Base-by-base conservation (phyloP, 331 rosid genomes). In the Cydonia oblonga region DNA sequence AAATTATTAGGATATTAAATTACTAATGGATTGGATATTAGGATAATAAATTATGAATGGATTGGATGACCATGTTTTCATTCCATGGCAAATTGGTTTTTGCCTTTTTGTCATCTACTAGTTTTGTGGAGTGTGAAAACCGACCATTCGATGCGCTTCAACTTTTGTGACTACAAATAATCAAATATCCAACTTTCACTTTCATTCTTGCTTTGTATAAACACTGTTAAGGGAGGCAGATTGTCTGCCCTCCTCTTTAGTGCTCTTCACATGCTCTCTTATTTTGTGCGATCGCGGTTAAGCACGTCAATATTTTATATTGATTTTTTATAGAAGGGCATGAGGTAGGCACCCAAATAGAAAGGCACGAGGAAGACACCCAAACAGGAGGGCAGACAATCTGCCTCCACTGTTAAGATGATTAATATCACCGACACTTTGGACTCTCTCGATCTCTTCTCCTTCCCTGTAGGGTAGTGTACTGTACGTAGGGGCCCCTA, bases 51-150 rank as follows among this genome's bases (percentile, higher is more conserved):
- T n/a, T n/a, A n/a, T 2, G 3, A 12, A 24, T 2, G 25, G 63
- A 57, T 57, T 15, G 18, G 40, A 64, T 16, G 66, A 75, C 67
- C 20, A 32, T 35, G 42, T 35, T 9, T 46, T 16, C 66, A 28
- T 54, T 35, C 2, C 64, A 63, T 46, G 66, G 24, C 61, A 64
- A 64, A 4, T 42, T 49, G 35, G 30, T 61, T 30, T 23, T 30
- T n/a, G 14, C 64, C 71, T 32, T 76, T 76, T 77, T 80, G 83
- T 77, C 80, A 79, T 15, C 13, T 59, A 60, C 56, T 30, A 64
- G 30, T 23, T 16, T 69, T 38, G 44, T 22, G 64, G 68, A 29
- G 69, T 54, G 3, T 12, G 57, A 8, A 63, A n/a, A 72, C 54
- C 58, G 71, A 75, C 71, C 56, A 29, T 20, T 84, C 69, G 52